These are phyloP conservation scores for Cryptosporidium andersoni DNA, from an alignment of 169 alveolate species.

Conservation along the genomic window DNA sequence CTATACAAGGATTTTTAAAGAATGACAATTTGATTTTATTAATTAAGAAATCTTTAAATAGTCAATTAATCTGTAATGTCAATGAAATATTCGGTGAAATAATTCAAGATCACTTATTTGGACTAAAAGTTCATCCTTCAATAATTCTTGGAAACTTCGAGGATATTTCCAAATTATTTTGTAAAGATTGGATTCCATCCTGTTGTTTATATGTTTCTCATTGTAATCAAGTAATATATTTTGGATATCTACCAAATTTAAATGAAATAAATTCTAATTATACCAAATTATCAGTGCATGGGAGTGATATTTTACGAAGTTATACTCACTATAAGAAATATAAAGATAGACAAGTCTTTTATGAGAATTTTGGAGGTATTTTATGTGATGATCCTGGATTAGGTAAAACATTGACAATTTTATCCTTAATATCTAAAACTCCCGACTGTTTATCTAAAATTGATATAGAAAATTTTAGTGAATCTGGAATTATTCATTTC, in stretches of 20 bases:
- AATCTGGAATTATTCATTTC: background rate
- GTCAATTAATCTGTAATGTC: too few relatives aligned
- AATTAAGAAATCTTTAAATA: too few relatives aligned
- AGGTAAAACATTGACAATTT: constrained; percentile 51
- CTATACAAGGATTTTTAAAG: too few relatives aligned
- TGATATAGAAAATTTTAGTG: background rate
- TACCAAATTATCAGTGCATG: background rate
- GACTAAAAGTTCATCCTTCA: constrained; percentile 27
- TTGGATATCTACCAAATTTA: constrained; percentile 19
- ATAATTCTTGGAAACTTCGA: background rate
- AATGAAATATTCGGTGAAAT: too few relatives aligned
- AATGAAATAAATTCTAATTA: background rate
- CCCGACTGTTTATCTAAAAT: constrained; percentile 3
- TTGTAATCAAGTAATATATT: constrained; percentile 3
- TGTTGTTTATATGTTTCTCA: constrained; percentile 22
- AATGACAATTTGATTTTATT: too few relatives aligned
- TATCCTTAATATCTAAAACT: constrained; percentile 35
- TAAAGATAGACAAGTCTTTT: too few relatives aligned
- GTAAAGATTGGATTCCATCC: background rate
- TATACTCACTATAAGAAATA: too few relatives aligned
- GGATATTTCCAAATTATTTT: background rate
- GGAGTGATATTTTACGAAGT: too few relatives aligned
- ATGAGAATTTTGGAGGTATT: constrained; percentile 16
- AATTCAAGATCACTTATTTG: background rate
- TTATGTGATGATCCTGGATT: constrained; percentile 70